Percentiles rank a stretch among this genome's conserved stretches.
phyloP scores from a whole-genome alignment of 2,329 filamentous ascomycete genomes.

The Metarhizium brunneum region DNA sequence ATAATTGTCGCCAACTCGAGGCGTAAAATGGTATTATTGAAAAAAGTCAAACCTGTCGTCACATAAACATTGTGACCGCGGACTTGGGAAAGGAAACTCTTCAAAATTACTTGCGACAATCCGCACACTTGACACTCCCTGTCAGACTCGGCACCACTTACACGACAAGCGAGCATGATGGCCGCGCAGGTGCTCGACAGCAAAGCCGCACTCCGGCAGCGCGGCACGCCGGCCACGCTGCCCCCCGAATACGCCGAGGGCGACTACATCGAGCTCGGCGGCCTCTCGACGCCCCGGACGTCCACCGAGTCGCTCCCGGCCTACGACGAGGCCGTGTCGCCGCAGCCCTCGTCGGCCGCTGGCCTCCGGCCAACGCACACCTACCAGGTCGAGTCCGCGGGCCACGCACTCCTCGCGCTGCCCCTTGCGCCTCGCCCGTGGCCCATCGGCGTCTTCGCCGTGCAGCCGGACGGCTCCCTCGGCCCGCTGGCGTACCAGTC shows the following conservation, averaged over 20 bases:
- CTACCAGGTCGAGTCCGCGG: constrained; percentile 39
- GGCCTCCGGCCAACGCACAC: constrained; percentile 32
- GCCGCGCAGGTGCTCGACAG: constrained; percentile 9
- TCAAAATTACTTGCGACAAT: background rate
- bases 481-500: constrained; percentile 40
- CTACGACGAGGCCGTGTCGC: constrained; percentile 12
- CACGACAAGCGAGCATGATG: constrained; percentile 6
- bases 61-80: no score
- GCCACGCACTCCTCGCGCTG: constrained; percentile 32
- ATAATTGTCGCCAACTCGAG: background rate
- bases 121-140: background rate
- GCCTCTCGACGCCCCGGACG: constrained; percentile 10
- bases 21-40: background rate
- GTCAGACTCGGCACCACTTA: background rate
- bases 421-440: constrained; percentile 27
- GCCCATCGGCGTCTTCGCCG: constrained; percentile 33
- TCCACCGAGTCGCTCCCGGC: constrained; percentile 16
- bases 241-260: constrained; percentile 19
- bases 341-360: constrained; percentile 4
- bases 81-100: background rate
- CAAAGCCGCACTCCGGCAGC: background rate
- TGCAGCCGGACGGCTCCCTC: constrained; percentile 29
- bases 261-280: constrained; percentile 15
- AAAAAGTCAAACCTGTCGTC: no score
- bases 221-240: constrained; percentile 11